Conservation (phyloP, 2,329 filamentous ascomycete genomes). For the Scorias spongiosa region DNA sequence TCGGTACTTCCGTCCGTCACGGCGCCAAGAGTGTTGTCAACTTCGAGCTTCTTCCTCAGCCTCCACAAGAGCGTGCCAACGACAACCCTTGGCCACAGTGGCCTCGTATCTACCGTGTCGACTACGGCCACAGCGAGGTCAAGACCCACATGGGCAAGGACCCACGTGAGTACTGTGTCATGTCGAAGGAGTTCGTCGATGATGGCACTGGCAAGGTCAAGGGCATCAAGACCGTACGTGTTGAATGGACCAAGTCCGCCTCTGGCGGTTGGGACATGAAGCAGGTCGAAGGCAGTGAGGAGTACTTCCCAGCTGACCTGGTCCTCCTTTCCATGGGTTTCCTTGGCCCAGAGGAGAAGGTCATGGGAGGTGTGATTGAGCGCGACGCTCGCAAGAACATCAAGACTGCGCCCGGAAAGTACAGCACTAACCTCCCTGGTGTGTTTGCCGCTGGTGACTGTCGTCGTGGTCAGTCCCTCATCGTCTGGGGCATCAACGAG, state of each 20-base stretch:
- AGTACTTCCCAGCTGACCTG: slow-evolving; percentile 92
- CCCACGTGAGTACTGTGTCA: slow-evolving; percentile 92
- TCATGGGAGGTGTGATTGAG: slow-evolving; percentile 77
- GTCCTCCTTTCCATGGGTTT: slow-evolving; percentile 96
- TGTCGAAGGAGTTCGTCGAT: slow-evolving; percentile 92
- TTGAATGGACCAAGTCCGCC: slow-evolving; percentile 87
- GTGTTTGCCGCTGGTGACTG: slow-evolving; percentile 93
- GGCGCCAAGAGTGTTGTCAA: slow-evolving; percentile 92
- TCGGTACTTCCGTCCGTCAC: slow-evolving; percentile 88
- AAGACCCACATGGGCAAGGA: slow-evolving; percentile 93
- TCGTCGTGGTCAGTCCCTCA: slow-evolving; percentile 83
- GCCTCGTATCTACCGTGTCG: slow-evolving; percentile 95
- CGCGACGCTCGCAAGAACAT: slow-evolving; percentile 89
- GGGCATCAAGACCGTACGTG: slow-evolving; percentile 88
- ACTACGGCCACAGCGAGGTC: slow-evolving; percentile 92
- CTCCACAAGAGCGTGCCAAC: slow-evolving; percentile 71
- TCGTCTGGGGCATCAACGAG: slow-evolving; percentile 98
- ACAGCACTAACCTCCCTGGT: slow-evolving; percentile 73
- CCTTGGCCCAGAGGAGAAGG: slow-evolving; percentile 78
- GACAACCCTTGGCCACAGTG: slow-evolving; percentile 99
- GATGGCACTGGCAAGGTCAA: slow-evolving; percentile 78
- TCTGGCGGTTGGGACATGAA: slow-evolving; percentile 97
- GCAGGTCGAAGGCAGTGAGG: slow-evolving; percentile 80
- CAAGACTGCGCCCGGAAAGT: slow-evolving; percentile 79
- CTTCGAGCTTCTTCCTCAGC: slow-evolving; percentile 89